Percentiles rank a stretch among this genome's conserved stretches.
These are phyloP conservation scores for Dictyostelium capitatum DNA, from an alignment of 78 protist genomes.

Conservation along the genomic window DNA sequence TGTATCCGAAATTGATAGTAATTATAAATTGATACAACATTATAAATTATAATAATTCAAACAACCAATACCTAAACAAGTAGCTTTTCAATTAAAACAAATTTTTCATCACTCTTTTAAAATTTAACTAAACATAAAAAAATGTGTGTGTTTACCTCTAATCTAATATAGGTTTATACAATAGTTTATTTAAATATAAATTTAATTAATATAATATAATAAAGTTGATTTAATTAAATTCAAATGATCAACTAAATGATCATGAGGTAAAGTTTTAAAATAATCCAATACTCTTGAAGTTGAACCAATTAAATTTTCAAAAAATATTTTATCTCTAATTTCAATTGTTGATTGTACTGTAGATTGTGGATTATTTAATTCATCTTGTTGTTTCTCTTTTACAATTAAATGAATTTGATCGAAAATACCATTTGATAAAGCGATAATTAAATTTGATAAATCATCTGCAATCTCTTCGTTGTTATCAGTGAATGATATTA, in stretches of 20 bases:
- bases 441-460: slow-evolving; percentile 47
- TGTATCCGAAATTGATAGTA: too few species aligned
- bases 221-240: slow-evolving; percentile 1
- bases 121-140: too few species aligned
- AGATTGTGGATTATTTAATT: neutral
- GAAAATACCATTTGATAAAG: slow-evolving; percentile 54
- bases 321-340: slow-evolving; percentile 21
- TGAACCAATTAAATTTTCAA: neutral
- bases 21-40: too few species aligned
- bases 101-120: too few species aligned
- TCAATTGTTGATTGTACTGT: neutral
- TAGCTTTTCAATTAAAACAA: too few species aligned
- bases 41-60: too few species aligned
- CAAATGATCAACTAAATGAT: neutral
- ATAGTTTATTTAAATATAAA: neutral
- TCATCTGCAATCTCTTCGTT: slow-evolving; percentile 39
- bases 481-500: neutral
- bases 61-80: too few species aligned
- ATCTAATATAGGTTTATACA: too few species aligned
- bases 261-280: neutral
- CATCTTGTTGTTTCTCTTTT: neutral
- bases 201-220: slow-evolving; percentile 19
- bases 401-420: neutral
- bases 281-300: neutral
- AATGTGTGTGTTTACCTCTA: too few species aligned